phyloP scores from a whole-genome alignment of 2,329 filamentous ascomycete genomes.

The Xylaria sp. region DNA sequence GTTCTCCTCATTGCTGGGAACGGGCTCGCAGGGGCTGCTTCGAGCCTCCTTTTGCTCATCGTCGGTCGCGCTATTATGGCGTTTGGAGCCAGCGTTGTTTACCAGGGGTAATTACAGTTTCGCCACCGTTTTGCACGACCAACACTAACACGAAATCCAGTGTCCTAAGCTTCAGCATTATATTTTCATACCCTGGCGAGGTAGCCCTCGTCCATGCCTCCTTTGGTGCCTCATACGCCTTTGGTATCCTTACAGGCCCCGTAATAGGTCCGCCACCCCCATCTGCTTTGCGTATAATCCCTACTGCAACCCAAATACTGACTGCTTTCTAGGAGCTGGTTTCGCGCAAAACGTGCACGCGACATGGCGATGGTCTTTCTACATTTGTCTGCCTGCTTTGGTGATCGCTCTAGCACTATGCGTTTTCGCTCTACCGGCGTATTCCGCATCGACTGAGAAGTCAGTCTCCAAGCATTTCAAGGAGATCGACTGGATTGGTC shows the following conservation, averaged over 20 bases:
- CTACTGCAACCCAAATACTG: conserved; percentile 3
- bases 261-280: conserved; percentile 43
- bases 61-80: conserved; percentile 50
- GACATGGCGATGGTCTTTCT: conserved; percentile 55
- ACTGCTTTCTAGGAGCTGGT: conserved; percentile 43
- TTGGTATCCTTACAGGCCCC: conserved; percentile 44
- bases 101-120: conserved; percentile 46
- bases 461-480: conserved; percentile 36
- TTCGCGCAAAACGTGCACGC: conserved; percentile 49
- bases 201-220: conserved; percentile 38
- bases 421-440: conserved; percentile 56
- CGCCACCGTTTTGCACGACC: not conserved
- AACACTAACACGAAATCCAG: conserved; percentile 18
- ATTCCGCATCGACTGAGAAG: conserved; percentile 41
- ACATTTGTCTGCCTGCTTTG: conserved; percentile 35
- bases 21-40: conserved; percentile 46
- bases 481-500: conserved; percentile 58
- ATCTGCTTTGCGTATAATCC: conserved; percentile 36
- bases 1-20: conserved; percentile 41
- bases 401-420: conserved; percentile 46
- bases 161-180: conserved; percentile 39
- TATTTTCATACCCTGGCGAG: conserved; percentile 41
- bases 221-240: conserved; percentile 43
- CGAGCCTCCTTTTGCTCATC: conserved; percentile 47
- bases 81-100: conserved; percentile 47